A percentile compares a stretch with the other conserved stretches of the same genome.
phyloP scores from a whole-genome alignment of 345 rosid species.

The Aquilaria yunnanensis region DNA sequence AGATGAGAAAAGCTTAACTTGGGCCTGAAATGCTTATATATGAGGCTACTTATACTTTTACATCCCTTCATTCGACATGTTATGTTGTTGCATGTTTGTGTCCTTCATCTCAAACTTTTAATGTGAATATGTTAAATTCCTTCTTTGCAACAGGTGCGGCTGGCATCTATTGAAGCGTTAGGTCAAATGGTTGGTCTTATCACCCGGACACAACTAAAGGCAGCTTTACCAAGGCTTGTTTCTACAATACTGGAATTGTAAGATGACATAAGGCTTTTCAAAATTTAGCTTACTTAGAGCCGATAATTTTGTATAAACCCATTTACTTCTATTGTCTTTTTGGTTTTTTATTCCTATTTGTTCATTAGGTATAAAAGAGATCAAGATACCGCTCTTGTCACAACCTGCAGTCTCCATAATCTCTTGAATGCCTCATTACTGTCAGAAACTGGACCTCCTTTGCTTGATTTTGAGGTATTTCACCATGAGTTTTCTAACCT shows the following conservation, averaged over 20 bases:
- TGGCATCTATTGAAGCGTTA: slow-evolving; percentile 86
- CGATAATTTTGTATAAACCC: too few relatives aligned
- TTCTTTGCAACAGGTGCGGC: slow-evolving; percentile 60
- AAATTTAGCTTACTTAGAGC: not conserved
- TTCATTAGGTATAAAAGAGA: slow-evolving; percentile 73
- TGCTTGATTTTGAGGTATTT: slow-evolving; percentile 94
- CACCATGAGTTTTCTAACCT: slow-evolving; percentile 2
- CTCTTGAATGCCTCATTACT: slow-evolving; percentile 66
- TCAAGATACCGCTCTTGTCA: slow-evolving; percentile 73
- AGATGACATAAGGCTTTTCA: slow-evolving; percentile 22
- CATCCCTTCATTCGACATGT: too few relatives aligned
- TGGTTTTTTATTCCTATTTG: slow-evolving; percentile 6
- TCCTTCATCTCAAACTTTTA: too few relatives aligned
- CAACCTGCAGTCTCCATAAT: slow-evolving; percentile 79
- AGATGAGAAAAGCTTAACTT: too few relatives aligned
- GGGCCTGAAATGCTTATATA: too few relatives aligned
- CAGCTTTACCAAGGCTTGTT: slow-evolving; percentile 87
- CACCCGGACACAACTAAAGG: slow-evolving; percentile 71
- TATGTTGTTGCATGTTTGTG: too few relatives aligned
- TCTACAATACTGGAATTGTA: slow-evolving; percentile 89
- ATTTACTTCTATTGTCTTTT: slow-evolving; percentile 4
- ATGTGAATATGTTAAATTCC: not conserved
- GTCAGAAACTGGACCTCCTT: slow-evolving; percentile 92
- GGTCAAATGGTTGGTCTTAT: slow-evolving; percentile 98
- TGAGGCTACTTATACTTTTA: too few relatives aligned